Evolutionary conservation across 2,329 filamentous ascomycete species (phyloP), one percentile per base, ranked within the genome.

Genomic region (Chrysoporthe austroafricana): DNA sequence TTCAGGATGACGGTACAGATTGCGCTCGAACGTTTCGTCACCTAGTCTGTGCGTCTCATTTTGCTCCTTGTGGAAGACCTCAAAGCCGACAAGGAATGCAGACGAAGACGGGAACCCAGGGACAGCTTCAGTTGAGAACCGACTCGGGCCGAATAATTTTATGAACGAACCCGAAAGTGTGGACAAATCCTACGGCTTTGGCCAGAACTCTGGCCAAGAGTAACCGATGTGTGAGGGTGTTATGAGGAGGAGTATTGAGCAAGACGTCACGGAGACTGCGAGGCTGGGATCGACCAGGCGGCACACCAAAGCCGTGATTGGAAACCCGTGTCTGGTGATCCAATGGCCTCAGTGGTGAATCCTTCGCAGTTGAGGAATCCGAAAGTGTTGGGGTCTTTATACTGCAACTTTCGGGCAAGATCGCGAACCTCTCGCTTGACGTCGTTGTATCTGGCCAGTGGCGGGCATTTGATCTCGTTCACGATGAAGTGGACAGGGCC

Each of bases 281-380:
- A 9, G 52, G 62, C 44, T 7, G 4, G 6, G 21, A 21, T 14
- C 42, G 58, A 14, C 58, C 34, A 14, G 58, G 58, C 8, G 63
- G 63, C n/a, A 42, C 18, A 42, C 56, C 39, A 60, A 43, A 50
- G 18, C 50, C 21, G 11, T 9, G 43, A 21, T 36, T 26, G 48
- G 26, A 46, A 18, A 4, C 16, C 44, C 2, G 5, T 5, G 0
- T 18, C 18, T n/a, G 18, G 7, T 46, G 44, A 46, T 46, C 44
- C 18, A 5, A 46, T 16, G 16, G 11, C 54, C 34, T 32, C 8
- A 16, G 59, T 21, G 2, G n/a, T 48, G 34, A 65, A 65, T 21
- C 63, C 56, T 54, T 65, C 59, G 63, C 63, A 65, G 39, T 14
- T 39, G 44, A 65, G 56, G 9, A 65, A 16, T 2, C 63, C 63